Conservation (phyloP, 1,139 yeast genomes). For the Candida albicans region DNA sequence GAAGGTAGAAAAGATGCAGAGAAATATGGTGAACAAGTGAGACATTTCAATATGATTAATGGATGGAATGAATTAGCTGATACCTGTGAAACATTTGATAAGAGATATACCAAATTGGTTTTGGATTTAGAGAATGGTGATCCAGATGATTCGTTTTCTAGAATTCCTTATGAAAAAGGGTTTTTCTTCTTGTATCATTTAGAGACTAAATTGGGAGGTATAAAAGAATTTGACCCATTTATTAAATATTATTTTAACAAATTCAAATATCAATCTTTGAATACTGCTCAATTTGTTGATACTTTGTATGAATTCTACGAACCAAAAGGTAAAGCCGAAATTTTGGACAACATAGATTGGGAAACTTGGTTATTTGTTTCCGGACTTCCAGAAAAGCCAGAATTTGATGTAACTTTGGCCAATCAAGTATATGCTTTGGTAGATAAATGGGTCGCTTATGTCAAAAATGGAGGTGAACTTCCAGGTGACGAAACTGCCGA, state of each 20-base stretch:
- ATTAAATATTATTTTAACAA: conserved; percentile 33
- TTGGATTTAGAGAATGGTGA: conserved; percentile 29
- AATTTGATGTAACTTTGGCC: conserved; percentile 33
- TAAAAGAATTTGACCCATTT: conserved; percentile 29
- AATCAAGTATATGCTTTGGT: conserved; percentile 29
- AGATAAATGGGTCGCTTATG: conserved; percentile 25
- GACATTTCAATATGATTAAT: conserved; percentile 32
- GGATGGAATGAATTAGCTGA: conserved; percentile 34
- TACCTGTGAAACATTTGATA: conserved; percentile 20
- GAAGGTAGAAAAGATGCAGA: conserved; percentile 21
- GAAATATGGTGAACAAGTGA: conserved; percentile 28
- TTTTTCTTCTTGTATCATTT: conserved; percentile 32
- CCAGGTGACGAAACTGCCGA: conserved; percentile 19
- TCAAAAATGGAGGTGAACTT: conserved; percentile 9
- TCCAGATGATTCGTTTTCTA: conserved; percentile 39
- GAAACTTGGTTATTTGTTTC: conserved; percentile 29
- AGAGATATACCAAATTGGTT: conserved; percentile 26
- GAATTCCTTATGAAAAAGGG: conserved; percentile 40
- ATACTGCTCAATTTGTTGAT: conserved; percentile 31
- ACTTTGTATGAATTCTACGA: conserved; percentile 30
- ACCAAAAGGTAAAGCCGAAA: conserved; percentile 19
- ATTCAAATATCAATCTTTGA: conserved; percentile 32
- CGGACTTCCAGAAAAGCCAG: conserved; percentile 34
- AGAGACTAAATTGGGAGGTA: conserved; percentile 30
- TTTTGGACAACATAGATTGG: conserved; percentile 26